Percentiles rank a stretch among this genome's conserved stretches.
phyloP scores from a whole-genome alignment of 2,329 filamentous ascomycete species.

The Periconia digitata region DNA sequence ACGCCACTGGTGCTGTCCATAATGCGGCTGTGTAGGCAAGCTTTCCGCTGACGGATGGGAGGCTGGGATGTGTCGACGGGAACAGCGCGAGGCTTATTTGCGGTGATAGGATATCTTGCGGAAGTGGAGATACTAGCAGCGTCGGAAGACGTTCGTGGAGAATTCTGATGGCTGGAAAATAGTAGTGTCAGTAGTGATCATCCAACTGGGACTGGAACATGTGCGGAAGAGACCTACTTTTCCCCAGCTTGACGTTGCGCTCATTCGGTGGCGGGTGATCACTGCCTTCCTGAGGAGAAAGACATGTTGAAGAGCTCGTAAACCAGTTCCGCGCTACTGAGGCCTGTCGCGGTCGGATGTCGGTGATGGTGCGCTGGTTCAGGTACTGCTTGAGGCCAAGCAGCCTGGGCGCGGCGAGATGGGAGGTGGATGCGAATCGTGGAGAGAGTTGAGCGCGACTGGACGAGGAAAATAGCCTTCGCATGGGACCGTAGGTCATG shows the following conservation, averaged over 20 bases:
- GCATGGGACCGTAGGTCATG: slow-evolving; percentile 50
- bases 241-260: slow-evolving; percentile 63
- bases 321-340: slow-evolving; percentile 48
- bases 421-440: slow-evolving; percentile 16
- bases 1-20: slow-evolving; percentile 94
- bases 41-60: slow-evolving; percentile 87
- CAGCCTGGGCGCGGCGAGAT: slow-evolving; percentile 28
- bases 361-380: slow-evolving; percentile 33
- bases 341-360: slow-evolving; percentile 31
- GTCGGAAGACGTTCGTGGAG: slow-evolving; percentile 65
- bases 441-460: slow-evolving; percentile 37
- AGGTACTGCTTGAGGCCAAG: slow-evolving; percentile 34
- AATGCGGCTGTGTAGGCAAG: slow-evolving; percentile 90
- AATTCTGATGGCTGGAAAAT: slow-evolving; percentile 55
- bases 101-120: slow-evolving; percentile 63
- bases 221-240: slow-evolving; percentile 49
- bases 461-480: slow-evolving; percentile 46
- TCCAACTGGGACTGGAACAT: neutral
- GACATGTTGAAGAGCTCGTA: slow-evolving; percentile 42
- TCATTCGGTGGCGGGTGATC: slow-evolving; percentile 58
- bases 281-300: slow-evolving; percentile 24
- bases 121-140: slow-evolving; percentile 62
- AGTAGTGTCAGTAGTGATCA: neutral
- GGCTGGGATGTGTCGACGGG: slow-evolving; percentile 77
- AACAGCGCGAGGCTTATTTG: slow-evolving; percentile 65